These are phyloP conservation scores for Stagonosporopsis cucurbitacearum DNA, from an alignment of 2,329 filamentous ascomycete species.

Conservation along the genomic window DNA sequence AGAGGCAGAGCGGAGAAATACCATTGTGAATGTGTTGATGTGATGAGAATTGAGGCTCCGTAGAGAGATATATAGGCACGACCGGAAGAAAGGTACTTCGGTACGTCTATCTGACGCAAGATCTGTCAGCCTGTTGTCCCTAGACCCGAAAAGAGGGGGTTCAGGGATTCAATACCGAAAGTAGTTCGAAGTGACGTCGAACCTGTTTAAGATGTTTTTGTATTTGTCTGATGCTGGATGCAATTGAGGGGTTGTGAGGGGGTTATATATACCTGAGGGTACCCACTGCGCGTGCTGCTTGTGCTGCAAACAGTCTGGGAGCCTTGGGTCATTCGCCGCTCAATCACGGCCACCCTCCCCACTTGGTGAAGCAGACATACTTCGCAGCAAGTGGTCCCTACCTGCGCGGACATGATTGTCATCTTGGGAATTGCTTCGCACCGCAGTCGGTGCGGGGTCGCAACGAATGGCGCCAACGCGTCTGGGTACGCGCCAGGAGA, in stretches of 20 bases:
- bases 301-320: conserved; percentile 22
- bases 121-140: conserved; percentile 30
- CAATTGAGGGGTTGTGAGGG: conserved; percentile 33
- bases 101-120: conserved; percentile 39
- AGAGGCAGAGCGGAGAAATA: conserved; percentile 68
- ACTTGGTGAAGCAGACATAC: conserved; percentile 38
- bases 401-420: conserved; percentile 38
- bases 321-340: conserved; percentile 32
- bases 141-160: conserved; percentile 22
- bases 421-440: conserved; percentile 43
- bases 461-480: conserved; percentile 42
- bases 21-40: conserved; percentile 53
- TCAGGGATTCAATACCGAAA: conserved; percentile 37
- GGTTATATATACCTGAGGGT: conserved; percentile 39
- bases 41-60: conserved; percentile 27
- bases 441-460: conserved; percentile 44
- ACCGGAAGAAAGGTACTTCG: conserved; percentile 20
- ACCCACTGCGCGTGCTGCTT: conserved; percentile 24
- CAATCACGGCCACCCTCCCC: conserved; percentile 39
- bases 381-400: conserved; percentile 30
- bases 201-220: conserved; percentile 10
- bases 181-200: conserved; percentile 33
- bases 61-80: conserved; percentile 34
- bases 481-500: conserved; percentile 29
- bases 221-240: conserved; percentile 22